Evolutionary conservation across 2,329 filamentous ascomycete genomes (phyloP).

Genomic region (Venturia aucupariae): DNA sequence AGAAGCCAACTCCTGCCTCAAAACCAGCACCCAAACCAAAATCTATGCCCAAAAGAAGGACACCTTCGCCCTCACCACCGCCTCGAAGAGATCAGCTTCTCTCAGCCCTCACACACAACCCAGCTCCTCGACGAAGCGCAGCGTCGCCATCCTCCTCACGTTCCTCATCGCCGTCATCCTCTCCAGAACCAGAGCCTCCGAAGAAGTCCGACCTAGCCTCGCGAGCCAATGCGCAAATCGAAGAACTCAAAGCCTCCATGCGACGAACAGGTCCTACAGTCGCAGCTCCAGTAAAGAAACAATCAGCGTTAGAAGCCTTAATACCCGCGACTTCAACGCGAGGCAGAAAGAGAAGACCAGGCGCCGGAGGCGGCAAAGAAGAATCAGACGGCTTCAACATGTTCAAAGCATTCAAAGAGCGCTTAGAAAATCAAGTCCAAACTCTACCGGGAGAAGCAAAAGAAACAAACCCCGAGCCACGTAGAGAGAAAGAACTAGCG

Average conservation of each 20-base stretch:
- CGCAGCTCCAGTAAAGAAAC: slow-evolving; percentile 41
- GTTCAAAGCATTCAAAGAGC: slow-evolving; percentile 70
- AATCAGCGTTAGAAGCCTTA: slow-evolving; percentile 62
- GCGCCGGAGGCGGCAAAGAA: slow-evolving; percentile 48
- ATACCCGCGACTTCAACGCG: slow-evolving; percentile 62
- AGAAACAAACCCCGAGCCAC: slow-evolving; percentile 23
- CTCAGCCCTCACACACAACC: slow-evolving; percentile 18
- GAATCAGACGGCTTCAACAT: slow-evolving; percentile 49
- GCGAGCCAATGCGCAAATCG: slow-evolving; percentile 69
- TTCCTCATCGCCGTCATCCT: slow-evolving; percentile 4
- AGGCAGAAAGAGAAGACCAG: slow-evolving; percentile 60
- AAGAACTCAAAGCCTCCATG: slow-evolving; percentile 73
- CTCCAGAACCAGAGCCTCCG: neutral
- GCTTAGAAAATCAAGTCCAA: slow-evolving; percentile 42
- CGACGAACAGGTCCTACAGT: slow-evolving; percentile 45
- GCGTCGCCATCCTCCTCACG: slow-evolving; percentile 26
- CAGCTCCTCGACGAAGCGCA: neutral
- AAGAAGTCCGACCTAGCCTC: slow-evolving; percentile 6
- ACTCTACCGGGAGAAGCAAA: slow-evolving; percentile 21
- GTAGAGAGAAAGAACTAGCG: slow-evolving; percentile 17
- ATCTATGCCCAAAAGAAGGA: slow-evolving; percentile 26
- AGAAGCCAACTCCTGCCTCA: slow-evolving; percentile 2
- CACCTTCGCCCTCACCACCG: slow-evolving; percentile 22
- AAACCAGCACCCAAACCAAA: slow-evolving; percentile 16
- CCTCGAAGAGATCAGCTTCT: slow-evolving; percentile 18